Percentiles rank a stretch among this genome's conserved stretches.
These are phyloP conservation scores for Sugiyamaella marilandica DNA, from an alignment of 805 yeast genomes.

Conservation along the genomic window DNA sequence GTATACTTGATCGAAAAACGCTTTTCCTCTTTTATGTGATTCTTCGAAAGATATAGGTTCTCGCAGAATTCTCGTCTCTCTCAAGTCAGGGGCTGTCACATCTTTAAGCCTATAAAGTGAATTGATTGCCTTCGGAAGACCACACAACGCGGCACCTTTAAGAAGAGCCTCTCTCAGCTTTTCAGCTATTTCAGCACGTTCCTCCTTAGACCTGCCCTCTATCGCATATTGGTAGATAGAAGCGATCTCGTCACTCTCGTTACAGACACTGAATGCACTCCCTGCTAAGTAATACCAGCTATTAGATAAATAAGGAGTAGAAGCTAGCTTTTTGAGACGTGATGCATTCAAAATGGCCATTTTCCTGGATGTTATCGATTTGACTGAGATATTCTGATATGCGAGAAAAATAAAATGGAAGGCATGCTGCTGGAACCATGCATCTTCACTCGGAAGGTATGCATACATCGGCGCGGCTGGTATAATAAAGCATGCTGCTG, in stretches of 20 bases:
- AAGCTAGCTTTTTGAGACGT: constrained; percentile 49
- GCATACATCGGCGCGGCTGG: too few species aligned
- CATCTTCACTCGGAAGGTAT: too few species aligned
- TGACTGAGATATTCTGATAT: too few species aligned
- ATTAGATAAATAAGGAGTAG: constrained; percentile 49
- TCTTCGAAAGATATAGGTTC: constrained; percentile 19
- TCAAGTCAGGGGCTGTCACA: constrained; percentile 54
- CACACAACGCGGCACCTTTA: constrained; percentile 74
- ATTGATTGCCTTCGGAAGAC: constrained; percentile 82
- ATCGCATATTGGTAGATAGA: constrained; percentile 66
- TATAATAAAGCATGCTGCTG: too few species aligned
- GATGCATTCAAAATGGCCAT: constrained; percentile 44
- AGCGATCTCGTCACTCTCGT: constrained; percentile 78
- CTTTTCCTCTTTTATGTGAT: constrained; percentile 45
- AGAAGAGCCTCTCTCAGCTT: constrained; percentile 72
- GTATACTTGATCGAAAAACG: constrained; percentile 71
- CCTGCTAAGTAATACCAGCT: constrained; percentile 79
- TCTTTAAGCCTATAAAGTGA: constrained; percentile 59
- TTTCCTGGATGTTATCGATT: too few species aligned
- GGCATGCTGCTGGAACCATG: too few species aligned
- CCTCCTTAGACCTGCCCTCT: constrained; percentile 7
- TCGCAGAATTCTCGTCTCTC: constrained; percentile 29
- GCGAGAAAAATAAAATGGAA: too few species aligned
- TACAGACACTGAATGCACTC: constrained; percentile 74
- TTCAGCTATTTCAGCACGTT: constrained; percentile 38